Conservation (phyloP, 371 early-diverging fungal genomes). For the Mycotypha africana region DNA sequence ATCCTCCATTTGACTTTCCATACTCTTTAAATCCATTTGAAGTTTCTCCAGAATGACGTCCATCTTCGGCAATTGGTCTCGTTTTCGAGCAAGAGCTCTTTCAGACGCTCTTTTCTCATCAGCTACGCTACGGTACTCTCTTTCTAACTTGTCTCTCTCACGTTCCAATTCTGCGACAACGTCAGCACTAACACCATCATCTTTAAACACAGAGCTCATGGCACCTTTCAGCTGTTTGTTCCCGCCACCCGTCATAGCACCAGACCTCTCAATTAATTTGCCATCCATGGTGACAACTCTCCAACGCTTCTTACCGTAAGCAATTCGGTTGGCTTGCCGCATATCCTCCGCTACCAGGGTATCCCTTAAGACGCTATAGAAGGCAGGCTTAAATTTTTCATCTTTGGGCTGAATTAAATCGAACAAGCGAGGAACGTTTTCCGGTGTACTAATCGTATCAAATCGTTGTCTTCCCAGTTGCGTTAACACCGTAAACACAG, state of each 20-base stretch:
- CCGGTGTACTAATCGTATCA: constrained; percentile 65
- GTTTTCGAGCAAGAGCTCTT: constrained; percentile 46
- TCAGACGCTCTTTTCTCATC: constrained; percentile 50
- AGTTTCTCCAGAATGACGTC: constrained; percentile 66
- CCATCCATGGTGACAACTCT: constrained; percentile 98
- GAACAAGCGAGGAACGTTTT: constrained; percentile 84
- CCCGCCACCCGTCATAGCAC: constrained; percentile 98
- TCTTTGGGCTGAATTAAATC: constrained; percentile 87
- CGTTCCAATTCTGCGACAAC: constrained; percentile 50
- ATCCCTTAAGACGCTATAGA: constrained; percentile 89
- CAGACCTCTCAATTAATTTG: constrained; percentile 92
- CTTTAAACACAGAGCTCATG: constrained; percentile 76
- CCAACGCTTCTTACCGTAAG: constrained; percentile 79
- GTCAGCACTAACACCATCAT: constrained; percentile 56
- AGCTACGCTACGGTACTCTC: constrained; percentile 43
- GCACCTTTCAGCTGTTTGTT: constrained; percentile 68
- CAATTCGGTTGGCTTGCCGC: constrained; percentile 90
- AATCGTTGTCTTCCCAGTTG: constrained; percentile 55
- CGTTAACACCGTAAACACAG: constrained; percentile 87
- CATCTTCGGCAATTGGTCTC: constrained; percentile 55
- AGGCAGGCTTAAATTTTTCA: constrained; percentile 72
- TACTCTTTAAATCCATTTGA: constrained; percentile 68
- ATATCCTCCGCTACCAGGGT: constrained; percentile 92
- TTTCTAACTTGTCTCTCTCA: constrained; percentile 55
- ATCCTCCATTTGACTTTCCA: constrained; percentile 59